Conservation (phyloP, 2,329 filamentous ascomycete species). For the Aspergillus chevalieri region DNA sequence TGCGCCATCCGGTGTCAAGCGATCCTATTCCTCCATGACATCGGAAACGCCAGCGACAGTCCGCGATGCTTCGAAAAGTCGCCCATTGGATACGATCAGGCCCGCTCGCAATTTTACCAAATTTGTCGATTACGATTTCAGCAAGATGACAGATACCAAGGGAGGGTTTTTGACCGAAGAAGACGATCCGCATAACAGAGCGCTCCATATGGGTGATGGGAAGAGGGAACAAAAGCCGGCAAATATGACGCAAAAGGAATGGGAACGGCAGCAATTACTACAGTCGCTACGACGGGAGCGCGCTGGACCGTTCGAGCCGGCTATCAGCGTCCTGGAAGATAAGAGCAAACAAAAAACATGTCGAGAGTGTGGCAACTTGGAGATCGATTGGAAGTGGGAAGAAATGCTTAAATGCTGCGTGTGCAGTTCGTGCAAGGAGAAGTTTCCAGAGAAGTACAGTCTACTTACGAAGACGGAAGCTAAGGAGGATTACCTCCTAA, state of each 20-base stretch:
- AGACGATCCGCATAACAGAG: constrained; percentile 85
- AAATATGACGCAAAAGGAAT: constrained; percentile 84
- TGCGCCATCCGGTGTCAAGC: constrained; percentile 60
- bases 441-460: constrained; percentile 84
- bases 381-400: constrained; percentile 94
- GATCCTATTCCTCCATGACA: constrained; percentile 61
- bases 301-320: constrained; percentile 80
- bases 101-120: constrained; percentile 85
- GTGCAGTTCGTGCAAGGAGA: constrained; percentile 82
- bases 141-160: constrained; percentile 95
- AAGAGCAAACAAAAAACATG: constrained; percentile 65
- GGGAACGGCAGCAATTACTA: constrained; percentile 77
- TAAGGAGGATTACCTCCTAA: constrained; percentile 88
- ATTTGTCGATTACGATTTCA: constrained; percentile 97
- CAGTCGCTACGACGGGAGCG: constrained; percentile 66
- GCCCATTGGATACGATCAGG: constrained; percentile 51
- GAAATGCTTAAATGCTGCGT: constrained; percentile 71
- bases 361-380: constrained; percentile 71
- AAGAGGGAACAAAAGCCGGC: constrained; percentile 63
- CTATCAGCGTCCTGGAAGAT: constrained; percentile 66
- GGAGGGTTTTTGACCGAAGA: constrained; percentile 87
- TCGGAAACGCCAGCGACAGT: constrained; percentile 51
- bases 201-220: constrained; percentile 53
- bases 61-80: constrained; percentile 52
- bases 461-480: constrained; percentile 95